Conservation (phyloP, 441 rosid species). For the Populus hybrid region DNA sequence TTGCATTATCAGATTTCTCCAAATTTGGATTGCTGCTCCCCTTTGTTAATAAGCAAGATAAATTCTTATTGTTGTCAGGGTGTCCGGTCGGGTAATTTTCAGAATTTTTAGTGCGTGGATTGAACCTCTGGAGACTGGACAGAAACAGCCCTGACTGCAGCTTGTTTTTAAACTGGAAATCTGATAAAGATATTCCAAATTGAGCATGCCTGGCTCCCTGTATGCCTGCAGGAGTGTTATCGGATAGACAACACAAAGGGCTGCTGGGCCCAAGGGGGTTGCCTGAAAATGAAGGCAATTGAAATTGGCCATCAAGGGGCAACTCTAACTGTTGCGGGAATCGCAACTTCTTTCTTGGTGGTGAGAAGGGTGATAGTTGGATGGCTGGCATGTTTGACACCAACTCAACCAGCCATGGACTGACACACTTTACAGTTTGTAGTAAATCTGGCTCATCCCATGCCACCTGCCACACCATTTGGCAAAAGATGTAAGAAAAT, state of each 20-base stretch:
- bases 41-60: constrained; percentile 75
- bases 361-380: constrained; percentile 63
- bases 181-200: constrained; percentile 66
- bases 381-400: constrained; percentile 68
- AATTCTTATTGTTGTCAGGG: constrained; percentile 39
- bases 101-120: constrained; percentile 39
- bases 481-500: constrained; percentile 2
- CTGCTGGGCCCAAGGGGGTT: constrained; percentile 61
- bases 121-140: constrained; percentile 47
- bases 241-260: constrained; percentile 58
- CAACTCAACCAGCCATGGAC: constrained; percentile 91
- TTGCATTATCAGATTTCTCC: constrained; percentile 48
- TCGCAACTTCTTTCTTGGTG: constrained; percentile 81
- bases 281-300: constrained; percentile 61
- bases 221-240: constrained; percentile 95
- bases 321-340: constrained; percentile 58
- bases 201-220: constrained; percentile 99
- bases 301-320: constrained; percentile 57
- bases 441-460: constrained; percentile 98
- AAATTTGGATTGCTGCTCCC: constrained; percentile 50
- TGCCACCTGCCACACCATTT: constrained; percentile 53
- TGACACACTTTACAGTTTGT: constrained; percentile 88
- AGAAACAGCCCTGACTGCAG: constrained; percentile 62
- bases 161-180: constrained; percentile 59
- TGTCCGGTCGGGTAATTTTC: constrained; percentile 32